A percentile compares a stretch with the other conserved stretches of the same genome.
Evolutionary conservation across 495 filamentous ascomycete genomes (phyloP).

Genomic region (Rhypophila decipiens): DNA sequence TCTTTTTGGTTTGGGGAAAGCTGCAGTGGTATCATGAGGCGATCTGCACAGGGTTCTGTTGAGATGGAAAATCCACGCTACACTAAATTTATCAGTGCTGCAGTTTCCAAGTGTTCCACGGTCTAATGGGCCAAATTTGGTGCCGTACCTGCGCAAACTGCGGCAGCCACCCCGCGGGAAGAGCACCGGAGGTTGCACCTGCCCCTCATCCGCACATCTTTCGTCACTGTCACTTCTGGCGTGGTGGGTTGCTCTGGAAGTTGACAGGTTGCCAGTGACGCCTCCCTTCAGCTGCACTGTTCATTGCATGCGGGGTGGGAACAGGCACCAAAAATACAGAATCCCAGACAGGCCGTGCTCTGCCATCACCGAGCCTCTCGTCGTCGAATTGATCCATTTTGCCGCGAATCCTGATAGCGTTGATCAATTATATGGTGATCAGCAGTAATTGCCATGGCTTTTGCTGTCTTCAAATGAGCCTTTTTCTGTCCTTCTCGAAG

Average conservation of each 20-base stretch:
- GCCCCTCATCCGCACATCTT: too few species aligned
- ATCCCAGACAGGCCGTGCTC: neutral
- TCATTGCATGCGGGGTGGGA: neutral
- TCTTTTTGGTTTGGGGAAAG: neutral
- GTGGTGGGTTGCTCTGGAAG: too few species aligned
- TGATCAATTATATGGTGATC: neutral
- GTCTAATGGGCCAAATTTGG: neutral
- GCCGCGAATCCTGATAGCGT: neutral
- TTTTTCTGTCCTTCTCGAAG: neutral
- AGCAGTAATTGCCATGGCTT: neutral
- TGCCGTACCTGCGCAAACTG: neutral
- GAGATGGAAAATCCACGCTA: neutral
- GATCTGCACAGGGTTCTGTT: constrained; percentile 5
- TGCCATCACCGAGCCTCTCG: too few species aligned
- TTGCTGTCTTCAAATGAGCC: neutral
- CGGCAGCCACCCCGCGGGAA: neutral
- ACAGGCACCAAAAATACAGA: neutral
- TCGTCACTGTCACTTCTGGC: too few species aligned
- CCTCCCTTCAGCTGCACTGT: neutral
- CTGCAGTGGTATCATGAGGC: neutral
- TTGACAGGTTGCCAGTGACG: neutral
- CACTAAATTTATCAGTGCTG: too few species aligned
- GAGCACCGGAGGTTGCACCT: too few species aligned
- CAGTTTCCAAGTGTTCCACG: neutral
- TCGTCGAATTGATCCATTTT: neutral